Evolutionary conservation across 768 basidiomycete genomes (phyloP).

Genomic region (Suillus spraguei): DNA sequence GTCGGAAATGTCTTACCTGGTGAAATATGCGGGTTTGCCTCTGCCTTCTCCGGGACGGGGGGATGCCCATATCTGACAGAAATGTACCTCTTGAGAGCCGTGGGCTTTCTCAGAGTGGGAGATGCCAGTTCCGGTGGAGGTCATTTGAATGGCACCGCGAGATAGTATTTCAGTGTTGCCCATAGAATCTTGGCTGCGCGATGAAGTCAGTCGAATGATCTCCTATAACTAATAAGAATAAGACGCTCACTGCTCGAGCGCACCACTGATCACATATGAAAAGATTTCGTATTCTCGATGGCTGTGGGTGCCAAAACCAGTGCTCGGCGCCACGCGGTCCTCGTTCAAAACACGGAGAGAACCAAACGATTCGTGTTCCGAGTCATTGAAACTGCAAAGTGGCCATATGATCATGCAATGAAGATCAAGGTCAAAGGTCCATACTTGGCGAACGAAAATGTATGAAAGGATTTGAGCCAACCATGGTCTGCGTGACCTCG

Average conservation of each 20-base stretch:
- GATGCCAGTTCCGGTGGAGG: constrained; percentile 91
- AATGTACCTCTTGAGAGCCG: constrained; percentile 51
- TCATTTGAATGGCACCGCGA: constrained; percentile 89
- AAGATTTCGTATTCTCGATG: constrained; percentile 93
- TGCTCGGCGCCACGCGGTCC: constrained; percentile 73
- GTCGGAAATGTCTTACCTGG: constrained; percentile 45
- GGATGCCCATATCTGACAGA: constrained; percentile 72
- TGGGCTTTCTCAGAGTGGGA: constrained; percentile 73
- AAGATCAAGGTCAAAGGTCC: constrained; percentile 30
- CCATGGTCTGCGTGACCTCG: constrained; percentile 78
- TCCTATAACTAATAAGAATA: background rate
- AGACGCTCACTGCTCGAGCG: constrained; percentile 73
- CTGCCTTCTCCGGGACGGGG: constrained; percentile 39
- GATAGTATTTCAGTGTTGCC: constrained; percentile 87
- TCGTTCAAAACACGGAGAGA: constrained; percentile 90
- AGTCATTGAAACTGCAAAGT: constrained; percentile 58
- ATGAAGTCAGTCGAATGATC: background rate
- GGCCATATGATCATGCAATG: constrained; percentile 16
- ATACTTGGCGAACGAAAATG: constrained; percentile 75
- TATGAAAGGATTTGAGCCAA: constrained; percentile 89
- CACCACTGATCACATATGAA: constrained; percentile 79
- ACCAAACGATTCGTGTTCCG: constrained; percentile 62
- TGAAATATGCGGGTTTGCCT: constrained; percentile 76
- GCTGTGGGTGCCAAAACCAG: constrained; percentile 85
- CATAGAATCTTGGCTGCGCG: constrained; percentile 84